A percentile compares a stretch with the other conserved stretches of the same genome.
Conservation (phyloP, 495 filamentous ascomycete genomes). For the Daldinia loculata region DNA sequence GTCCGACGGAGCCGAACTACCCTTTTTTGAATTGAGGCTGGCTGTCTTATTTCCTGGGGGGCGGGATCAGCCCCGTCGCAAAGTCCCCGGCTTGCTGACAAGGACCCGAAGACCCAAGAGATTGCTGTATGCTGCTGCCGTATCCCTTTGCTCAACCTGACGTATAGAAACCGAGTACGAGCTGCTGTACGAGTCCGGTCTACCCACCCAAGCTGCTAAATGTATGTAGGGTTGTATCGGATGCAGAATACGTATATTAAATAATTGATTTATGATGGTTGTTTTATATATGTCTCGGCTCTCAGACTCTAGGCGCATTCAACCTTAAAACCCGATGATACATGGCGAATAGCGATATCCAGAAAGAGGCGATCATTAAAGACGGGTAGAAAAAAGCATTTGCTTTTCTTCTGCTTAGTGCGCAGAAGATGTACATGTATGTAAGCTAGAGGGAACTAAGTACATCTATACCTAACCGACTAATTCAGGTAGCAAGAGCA, state of each 20-base stretch:
- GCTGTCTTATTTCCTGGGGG: slow-evolving; percentile 3
- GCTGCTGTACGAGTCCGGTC: neutral
- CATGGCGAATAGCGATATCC: neutral
- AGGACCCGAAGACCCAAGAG: slow-evolving; percentile 9
- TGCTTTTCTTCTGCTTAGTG: neutral
- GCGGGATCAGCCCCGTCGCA: slow-evolving; percentile 7
- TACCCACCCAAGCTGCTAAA: neutral
- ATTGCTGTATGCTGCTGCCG: slow-evolving; percentile 6
- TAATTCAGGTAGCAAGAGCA: neutral
- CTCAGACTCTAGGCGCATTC: neutral
- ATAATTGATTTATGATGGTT: neutral
- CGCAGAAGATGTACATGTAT: neutral
- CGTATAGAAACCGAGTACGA: slow-evolving; percentile 6
- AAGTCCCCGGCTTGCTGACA: slow-evolving; percentile 17
- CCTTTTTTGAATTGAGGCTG: slow-evolving; percentile 16
- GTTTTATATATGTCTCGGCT: neutral
- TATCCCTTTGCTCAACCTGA: slow-evolving; percentile 16
- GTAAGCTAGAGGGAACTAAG: neutral
- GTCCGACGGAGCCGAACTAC: slow-evolving; percentile 40
- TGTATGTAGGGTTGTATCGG: neutral
- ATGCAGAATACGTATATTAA: neutral
- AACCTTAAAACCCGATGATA: neutral
- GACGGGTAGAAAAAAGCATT: neutral
- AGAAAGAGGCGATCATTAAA: neutral
- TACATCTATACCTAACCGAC: neutral